Evolutionary conservation across 805 yeast species (phyloP).

Genomic region (Candida morakotiae): DNA sequence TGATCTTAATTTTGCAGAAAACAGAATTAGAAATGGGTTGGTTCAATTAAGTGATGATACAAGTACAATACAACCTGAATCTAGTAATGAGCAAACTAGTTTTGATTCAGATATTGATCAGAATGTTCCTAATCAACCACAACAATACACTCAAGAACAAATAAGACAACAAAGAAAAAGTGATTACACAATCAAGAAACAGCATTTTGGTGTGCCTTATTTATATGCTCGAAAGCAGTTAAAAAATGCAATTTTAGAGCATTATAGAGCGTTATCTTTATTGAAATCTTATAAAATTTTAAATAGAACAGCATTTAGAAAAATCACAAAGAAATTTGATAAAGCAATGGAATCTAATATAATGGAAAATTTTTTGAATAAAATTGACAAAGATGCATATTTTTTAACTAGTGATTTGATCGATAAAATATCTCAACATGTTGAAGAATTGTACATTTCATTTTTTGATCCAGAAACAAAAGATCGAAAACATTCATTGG

Average conservation of each 20-base stretch:
- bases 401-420: conserved; percentile 61
- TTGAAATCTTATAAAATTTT: conserved; percentile 66
- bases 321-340: conserved; percentile 87
- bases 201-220: conserved; percentile 49
- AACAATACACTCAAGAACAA: conserved; percentile 15
- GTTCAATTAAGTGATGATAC: conserved; percentile 6
- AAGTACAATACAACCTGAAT: conserved; percentile 1
- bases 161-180: conserved; percentile 25
- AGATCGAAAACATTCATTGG: conserved; percentile 66
- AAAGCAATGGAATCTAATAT: conserved; percentile 50
- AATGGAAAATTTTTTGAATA: conserved; percentile 49
- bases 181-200: conserved; percentile 44
- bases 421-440: conserved; percentile 57
- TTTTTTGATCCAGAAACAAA: conserved; percentile 52
- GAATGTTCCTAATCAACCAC: conserved; percentile 4
- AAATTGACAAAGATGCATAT: conserved; percentile 48
- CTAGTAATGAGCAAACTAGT: conserved; percentile 12
- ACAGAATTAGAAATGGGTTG: conserved; percentile 34
- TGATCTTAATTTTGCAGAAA: conserved; percentile 33
- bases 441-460: conserved; percentile 64
- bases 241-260: conserved; percentile 66
- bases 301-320: conserved; percentile 85
- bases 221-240: conserved; percentile 62
- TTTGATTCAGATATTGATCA: conserved; percentile 10
- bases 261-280: conserved; percentile 68